Percentiles rank a stretch among this genome's conserved stretches.
Conservation (phyloP, 805 yeast species). For the Kurtzmaniella fragi region DNA sequence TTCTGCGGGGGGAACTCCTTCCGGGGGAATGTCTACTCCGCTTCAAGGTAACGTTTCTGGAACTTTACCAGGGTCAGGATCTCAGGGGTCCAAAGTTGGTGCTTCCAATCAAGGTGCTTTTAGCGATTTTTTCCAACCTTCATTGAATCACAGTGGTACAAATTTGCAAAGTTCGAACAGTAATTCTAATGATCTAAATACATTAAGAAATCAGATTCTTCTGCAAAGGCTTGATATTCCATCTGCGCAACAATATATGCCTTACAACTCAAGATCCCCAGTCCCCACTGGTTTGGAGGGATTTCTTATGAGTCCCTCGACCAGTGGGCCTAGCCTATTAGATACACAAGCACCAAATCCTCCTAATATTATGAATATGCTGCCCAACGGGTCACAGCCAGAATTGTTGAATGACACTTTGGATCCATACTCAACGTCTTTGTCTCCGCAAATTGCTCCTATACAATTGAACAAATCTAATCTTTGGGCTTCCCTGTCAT, state of each 20-base stretch:
- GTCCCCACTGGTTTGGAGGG: slow-evolving; percentile 4
- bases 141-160: slow-evolving; percentile 9
- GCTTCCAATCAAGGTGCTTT: slow-evolving; percentile 1
- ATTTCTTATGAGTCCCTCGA: slow-evolving; percentile 7
- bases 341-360: slow-evolving; percentile 2
- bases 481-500: slow-evolving; percentile 3
- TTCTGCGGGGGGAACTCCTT: not conserved
- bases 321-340: slow-evolving; percentile 1
- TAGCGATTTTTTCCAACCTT: slow-evolving; percentile 7
- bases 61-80: not conserved
- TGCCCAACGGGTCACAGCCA: slow-evolving; percentile 1
- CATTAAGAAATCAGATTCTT: slow-evolving; percentile 1
- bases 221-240: slow-evolving; percentile 4
- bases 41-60: not conserved
- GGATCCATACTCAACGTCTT: not conserved
- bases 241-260: slow-evolving; percentile 1
- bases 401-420: slow-evolving; percentile 1
- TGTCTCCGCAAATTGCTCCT: slow-evolving; percentile 3
- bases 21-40: not conserved
- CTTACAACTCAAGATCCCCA: slow-evolving; percentile 1
- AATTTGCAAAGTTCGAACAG: slow-evolving; percentile 5
- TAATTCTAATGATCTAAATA: not conserved
- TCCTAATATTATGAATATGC: slow-evolving; percentile 1
- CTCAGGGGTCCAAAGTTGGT: not conserved
- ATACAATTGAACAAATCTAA: slow-evolving; percentile 1